Percentiles rank a stretch among this genome's conserved stretches.
These are phyloP conservation scores for Amaranthus palmeri DNA, from an alignment of 148 eudicot species.

Conservation along the genomic window DNA sequence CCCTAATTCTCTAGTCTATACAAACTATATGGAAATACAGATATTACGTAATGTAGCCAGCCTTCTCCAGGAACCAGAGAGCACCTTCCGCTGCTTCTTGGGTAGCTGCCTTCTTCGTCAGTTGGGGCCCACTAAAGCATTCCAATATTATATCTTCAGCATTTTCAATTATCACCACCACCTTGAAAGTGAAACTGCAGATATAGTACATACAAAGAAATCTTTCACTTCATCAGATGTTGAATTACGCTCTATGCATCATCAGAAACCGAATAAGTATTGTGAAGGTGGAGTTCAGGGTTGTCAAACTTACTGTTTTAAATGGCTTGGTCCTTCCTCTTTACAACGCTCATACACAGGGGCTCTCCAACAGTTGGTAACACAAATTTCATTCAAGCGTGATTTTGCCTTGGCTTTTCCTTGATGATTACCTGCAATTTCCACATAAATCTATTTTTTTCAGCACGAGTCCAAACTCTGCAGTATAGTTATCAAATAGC, in stretches of 20 bases:
- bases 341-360: slow-evolving; percentile 67
- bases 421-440: slow-evolving; percentile 33
- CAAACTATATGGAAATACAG: too few relatives aligned
- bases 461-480: neutral
- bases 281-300: too few relatives aligned
- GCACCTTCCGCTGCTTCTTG: slow-evolving; percentile 79
- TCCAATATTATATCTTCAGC: slow-evolving; percentile 34
- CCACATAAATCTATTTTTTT: neutral
- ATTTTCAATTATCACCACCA: slow-evolving; percentile 44
- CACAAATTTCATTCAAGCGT: slow-evolving; percentile 61
- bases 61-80: slow-evolving; percentile 58
- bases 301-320: slow-evolving; percentile 54
- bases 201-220: slow-evolving; percentile 7
- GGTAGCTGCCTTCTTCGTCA: slow-evolving; percentile 73
- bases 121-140: slow-evolving; percentile 44
- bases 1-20: too few relatives aligned
- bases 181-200: slow-evolving; percentile 70
- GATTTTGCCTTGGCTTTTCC: slow-evolving; percentile 43
- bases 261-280: too few relatives aligned
- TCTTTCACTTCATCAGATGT: neutral
- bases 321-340: slow-evolving; percentile 76
- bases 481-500: neutral
- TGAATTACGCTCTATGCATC: too few relatives aligned
- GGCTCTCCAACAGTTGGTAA: slow-evolving; percentile 65
- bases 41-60: slow-evolving; percentile 35